Conservation (phyloP, 2,329 filamentous ascomycete genomes). For the Penicillium capsulatum region DNA sequence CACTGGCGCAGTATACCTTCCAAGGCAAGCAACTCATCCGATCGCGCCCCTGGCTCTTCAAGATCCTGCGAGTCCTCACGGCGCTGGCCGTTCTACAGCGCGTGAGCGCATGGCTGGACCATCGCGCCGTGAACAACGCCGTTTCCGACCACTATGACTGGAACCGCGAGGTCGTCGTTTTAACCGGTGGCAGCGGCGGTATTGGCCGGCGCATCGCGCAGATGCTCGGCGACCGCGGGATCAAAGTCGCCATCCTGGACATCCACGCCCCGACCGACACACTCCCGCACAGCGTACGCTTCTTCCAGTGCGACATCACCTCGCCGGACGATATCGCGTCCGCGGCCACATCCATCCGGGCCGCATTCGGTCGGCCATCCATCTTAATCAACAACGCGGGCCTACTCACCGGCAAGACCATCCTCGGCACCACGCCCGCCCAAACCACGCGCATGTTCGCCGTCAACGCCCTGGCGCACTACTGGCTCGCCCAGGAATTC, state of each 20-base stretch:
- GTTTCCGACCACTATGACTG: conserved; percentile 46
- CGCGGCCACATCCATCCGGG: conserved; percentile 52
- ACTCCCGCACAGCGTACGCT: conserved; percentile 50
- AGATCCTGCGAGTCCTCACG: conserved; percentile 52
- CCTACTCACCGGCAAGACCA: conserved; percentile 52
- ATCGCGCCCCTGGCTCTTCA: conserved; percentile 51
- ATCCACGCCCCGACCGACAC: conserved; percentile 31
- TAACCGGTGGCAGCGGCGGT: conserved; percentile 71
- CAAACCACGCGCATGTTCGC: conserved; percentile 64
- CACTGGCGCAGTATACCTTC: conserved; percentile 61
- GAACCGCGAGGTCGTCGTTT: conserved; percentile 64
- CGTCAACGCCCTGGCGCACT: conserved; percentile 66
- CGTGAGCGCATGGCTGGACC: conserved; percentile 51
- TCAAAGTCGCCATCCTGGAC: conserved; percentile 69
- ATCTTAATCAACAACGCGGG: conserved; percentile 50
- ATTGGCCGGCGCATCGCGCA: conserved; percentile 66
- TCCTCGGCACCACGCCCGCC: conserved; percentile 56
- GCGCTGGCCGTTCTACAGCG: conserved; percentile 50
- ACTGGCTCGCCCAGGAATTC: conserved; percentile 63
- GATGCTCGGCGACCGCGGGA: conserved; percentile 59
- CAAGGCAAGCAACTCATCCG: conserved; percentile 54
- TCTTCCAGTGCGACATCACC: conserved; percentile 67
- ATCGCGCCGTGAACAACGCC: conserved; percentile 47
- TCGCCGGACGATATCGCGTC: conserved; percentile 51
- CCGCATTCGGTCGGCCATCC: conserved; percentile 59